A percentile compares a stretch with the other conserved stretches of the same genome.
phyloP scores from a whole-genome alignment of 805 yeast species.

The Kluyveromyces nonfermentans region DNA sequence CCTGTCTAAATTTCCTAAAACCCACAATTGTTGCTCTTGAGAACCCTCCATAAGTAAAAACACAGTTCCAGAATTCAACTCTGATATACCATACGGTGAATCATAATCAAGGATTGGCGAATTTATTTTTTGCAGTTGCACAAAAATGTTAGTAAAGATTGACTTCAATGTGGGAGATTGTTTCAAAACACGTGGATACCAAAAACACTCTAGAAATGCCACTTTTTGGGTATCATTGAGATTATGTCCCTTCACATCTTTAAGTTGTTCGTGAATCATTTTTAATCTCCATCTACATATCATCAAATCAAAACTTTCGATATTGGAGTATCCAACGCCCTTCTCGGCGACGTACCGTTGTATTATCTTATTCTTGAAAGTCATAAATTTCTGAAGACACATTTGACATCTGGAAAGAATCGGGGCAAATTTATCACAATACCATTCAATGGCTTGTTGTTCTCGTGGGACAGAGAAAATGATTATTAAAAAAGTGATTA shows the following conservation, averaged over 20 bases:
- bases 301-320: constrained; percentile 27
- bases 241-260: constrained; percentile 15
- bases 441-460: constrained; percentile 36
- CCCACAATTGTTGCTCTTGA: constrained; percentile 39
- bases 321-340: constrained; percentile 37
- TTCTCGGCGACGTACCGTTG: constrained; percentile 44
- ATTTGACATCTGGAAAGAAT: constrained; percentile 41
- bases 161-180: constrained; percentile 28
- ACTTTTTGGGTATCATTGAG: constrained; percentile 19
- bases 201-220: constrained; percentile 38
- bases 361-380: constrained; percentile 42
- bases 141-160: constrained; percentile 32
- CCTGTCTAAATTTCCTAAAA: constrained; percentile 27
- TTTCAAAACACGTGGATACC: constrained; percentile 44
- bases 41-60: constrained; percentile 49
- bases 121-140: constrained; percentile 21
- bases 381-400: constrained; percentile 46
- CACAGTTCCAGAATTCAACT: constrained; percentile 41
- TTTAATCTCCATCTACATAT: constrained; percentile 30
- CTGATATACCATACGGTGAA: constrained; percentile 7
- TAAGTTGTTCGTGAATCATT: constrained; percentile 16
- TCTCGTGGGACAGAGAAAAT: constrained; percentile 46
- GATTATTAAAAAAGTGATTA: constrained; percentile 46
- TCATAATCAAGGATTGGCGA: constrained; percentile 20
- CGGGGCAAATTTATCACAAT: constrained; percentile 31